Evolutionary conservation across 495 filamentous ascomycete species (phyloP), one percentile per base, ranked within the genome.

Genomic region (Trichoderma parareesei): DNA sequence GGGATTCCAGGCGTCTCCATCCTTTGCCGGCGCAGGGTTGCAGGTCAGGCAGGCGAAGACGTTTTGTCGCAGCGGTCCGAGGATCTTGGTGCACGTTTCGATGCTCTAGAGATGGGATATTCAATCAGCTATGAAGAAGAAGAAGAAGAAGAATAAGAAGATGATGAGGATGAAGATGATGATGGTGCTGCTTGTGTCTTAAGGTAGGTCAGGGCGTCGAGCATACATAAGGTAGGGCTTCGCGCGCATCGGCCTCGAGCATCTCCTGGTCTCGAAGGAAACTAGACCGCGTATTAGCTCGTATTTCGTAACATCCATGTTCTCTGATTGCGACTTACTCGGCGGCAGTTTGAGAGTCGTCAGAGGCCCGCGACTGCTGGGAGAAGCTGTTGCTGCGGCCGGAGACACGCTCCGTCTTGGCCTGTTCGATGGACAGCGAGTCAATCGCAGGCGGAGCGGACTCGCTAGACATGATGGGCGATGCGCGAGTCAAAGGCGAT

Each of bases 1-100:
- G 4, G 90, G 80, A 14, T 78, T 85, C 75, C 88, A 91, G n/a
- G 83, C 69, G 7, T 86, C 84, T 62, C 83, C 78, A 5, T 82
- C 69, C 48, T 85, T 79, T 5, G 77, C 63, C 11, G 90, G 86
- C 20, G 90, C 86, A 40, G 94, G 92, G 67, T 92, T 93, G 81
- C 94, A 98, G 57, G 94, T 97, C 44, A 96, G 76, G 67, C 94
- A 98, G 59, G 93, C 87, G 69, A 93, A 98, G 35, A 97, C 83
- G 41, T 74, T 85, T 74, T 98, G 94, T 33, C 92, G 89, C 33
- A 98, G 81, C 3, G 92, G 81, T 3, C 94, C 94, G 65, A 98
- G 85, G 38, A 86, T 85, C 69, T 92, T 85, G 53, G 94, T 97
- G 78, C 94, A 99, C 35, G 88, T 87, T 68, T 96, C 90, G 71